Evolutionary conservation across 1,284 basidiomycete genomes (phyloP).

Genomic region (Mycena citricolor): DNA sequence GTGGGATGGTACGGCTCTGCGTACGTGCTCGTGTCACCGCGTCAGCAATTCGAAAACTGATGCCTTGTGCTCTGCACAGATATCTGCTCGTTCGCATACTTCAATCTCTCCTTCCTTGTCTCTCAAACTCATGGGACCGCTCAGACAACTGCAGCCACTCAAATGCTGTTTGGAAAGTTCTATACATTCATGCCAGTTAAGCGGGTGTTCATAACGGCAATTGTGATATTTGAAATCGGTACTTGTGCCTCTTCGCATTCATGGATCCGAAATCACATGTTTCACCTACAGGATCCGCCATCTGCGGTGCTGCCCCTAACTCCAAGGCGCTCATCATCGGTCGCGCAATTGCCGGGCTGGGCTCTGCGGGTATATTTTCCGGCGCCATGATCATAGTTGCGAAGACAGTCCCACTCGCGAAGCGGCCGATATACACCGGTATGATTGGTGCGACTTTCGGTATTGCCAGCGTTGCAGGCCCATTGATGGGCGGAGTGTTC

Average conservation of each 20-base stretch:
- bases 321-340: conserved; percentile 11
- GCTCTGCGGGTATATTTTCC: conserved; percentile 14
- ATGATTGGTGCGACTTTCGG: conserved; percentile 8
- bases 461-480: conserved; percentile 12
- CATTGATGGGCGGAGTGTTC: conserved; percentile 11
- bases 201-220: conserved; percentile 13
- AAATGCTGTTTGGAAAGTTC: conserved; percentile 16
- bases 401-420: conserved; percentile 4
- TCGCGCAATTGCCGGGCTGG: conserved; percentile 13
- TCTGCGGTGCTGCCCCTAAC: conserved; percentile 11
- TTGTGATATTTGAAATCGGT: conserved; percentile 12
- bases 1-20: conserved; percentile 13
- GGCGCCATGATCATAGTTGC: conserved; percentile 15
- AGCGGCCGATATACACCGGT: conserved; percentile 13
- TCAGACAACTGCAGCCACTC: not conserved
- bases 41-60: not conserved
- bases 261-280: conserved; percentile 4
- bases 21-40: conserved; percentile 1
- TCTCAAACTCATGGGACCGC: too few species aligned
- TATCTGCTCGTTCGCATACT: conserved; percentile 12
- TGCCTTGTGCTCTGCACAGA: not conserved
- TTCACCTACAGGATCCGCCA: conserved; percentile 17
- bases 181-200: conserved; percentile 19
- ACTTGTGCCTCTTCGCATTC: not conserved
- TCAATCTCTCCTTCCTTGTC: not conserved